Percentiles rank a stretch among this genome's conserved stretches.
Evolutionary conservation across 257 asterid species (phyloP).

Genomic region (Gardenia jasminoides): DNA sequence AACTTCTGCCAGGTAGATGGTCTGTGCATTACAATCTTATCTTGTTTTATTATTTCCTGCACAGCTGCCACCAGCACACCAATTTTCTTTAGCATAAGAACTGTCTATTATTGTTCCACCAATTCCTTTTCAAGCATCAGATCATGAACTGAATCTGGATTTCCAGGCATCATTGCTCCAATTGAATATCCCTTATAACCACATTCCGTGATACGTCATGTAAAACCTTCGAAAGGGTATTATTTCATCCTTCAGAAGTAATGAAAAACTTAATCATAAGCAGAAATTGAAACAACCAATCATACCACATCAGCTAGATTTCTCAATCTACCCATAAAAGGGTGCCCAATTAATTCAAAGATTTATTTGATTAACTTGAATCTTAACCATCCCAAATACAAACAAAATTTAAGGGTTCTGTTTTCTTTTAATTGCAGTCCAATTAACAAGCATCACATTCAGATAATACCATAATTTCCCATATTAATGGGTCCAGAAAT

Average conservation of each 20-base stretch:
- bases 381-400: not conserved
- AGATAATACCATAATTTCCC: not conserved
- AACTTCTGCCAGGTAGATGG: no score
- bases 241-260: not conserved
- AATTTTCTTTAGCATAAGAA: not conserved
- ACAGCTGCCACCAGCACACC: not conserved
- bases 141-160: not conserved
- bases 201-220: not conserved
- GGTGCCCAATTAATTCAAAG: not conserved
- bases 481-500: not conserved
- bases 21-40: no score
- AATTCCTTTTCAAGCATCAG: not conserved
- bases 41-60: no score
- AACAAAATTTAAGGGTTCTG: not conserved
- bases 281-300: no score
- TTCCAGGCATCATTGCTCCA: not conserved
- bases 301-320: not conserved
- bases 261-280: no score
- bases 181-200: no score
- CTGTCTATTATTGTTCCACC: not conserved
- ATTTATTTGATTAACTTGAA: no score
- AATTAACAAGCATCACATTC: not conserved
- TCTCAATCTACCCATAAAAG: not conserved
- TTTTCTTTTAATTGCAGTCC: not conserved
- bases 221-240: not conserved